Evolutionary conservation across 805 yeast genomes (phyloP).

Genomic region (Wickerhamiella azymoides): DNA sequence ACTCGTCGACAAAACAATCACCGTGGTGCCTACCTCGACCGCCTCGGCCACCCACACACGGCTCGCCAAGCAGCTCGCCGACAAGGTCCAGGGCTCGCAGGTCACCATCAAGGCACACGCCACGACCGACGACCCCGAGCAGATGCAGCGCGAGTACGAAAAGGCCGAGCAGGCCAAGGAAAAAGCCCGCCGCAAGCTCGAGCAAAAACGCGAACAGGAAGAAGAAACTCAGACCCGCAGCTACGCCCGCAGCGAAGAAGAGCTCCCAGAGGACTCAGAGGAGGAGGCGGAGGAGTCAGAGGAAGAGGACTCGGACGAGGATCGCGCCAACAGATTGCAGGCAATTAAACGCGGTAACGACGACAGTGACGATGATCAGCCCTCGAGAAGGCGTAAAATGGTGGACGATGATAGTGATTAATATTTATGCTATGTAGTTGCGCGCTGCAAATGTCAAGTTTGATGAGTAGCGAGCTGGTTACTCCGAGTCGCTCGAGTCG

Average conservation of each 20-base stretch:
- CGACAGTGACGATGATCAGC: slow-evolving; percentile 10
- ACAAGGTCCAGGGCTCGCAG: slow-evolving; percentile 19
- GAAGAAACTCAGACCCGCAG: not conserved
- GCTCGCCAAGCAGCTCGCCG: slow-evolving; percentile 39
- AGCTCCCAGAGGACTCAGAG: slow-evolving; percentile 17
- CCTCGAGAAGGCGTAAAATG: slow-evolving; percentile 11
- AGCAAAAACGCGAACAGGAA: slow-evolving; percentile 23
- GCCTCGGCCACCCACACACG: slow-evolving; percentile 67
- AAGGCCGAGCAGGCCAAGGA: slow-evolving; percentile 27
- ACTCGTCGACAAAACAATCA: slow-evolving; percentile 48
- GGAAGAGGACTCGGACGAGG: slow-evolving; percentile 25
- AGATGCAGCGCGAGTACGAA: slow-evolving; percentile 31
- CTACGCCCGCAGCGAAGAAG: slow-evolving; percentile 11
- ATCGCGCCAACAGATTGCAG: slow-evolving; percentile 14
- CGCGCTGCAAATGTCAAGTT: no score
- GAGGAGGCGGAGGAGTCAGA: slow-evolving; percentile 29
- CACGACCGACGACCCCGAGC: slow-evolving; percentile 33
- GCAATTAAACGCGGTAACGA: slow-evolving; percentile 5
- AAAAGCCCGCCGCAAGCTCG: slow-evolving; percentile 30
- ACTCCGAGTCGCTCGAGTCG: not conserved
- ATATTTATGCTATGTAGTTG: not conserved
- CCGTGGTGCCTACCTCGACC: slow-evolving; percentile 84
- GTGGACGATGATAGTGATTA: slow-evolving; percentile 15
- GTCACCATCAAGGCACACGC: slow-evolving; percentile 26
- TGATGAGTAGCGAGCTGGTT: no score